phyloP scores from a whole-genome alignment of 164 flowering plant species.

The Vitis cinerea region DNA sequence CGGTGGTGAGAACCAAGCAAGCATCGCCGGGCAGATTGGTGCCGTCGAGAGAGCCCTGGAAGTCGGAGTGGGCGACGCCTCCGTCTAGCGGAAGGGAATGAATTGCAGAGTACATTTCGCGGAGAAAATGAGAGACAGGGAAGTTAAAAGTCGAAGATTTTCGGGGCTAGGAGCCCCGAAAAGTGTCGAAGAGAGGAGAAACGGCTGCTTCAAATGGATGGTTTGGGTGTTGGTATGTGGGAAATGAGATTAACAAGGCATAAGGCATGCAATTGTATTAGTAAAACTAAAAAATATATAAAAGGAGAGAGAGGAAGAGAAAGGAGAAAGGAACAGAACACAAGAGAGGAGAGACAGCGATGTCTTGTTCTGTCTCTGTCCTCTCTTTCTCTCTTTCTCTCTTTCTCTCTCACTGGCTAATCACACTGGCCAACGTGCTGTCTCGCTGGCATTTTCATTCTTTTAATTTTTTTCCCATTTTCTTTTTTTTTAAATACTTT shows the following conservation, averaged over 20 bases:
- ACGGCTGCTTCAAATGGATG: not conserved
- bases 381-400: not conserved
- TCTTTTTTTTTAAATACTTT: too few species aligned
- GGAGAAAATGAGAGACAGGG: not conserved
- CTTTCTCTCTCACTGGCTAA: not conserved
- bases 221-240: not conserved
- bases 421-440: not conserved
- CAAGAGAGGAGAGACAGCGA: constrained; percentile 22
- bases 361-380: constrained; percentile 27
- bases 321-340: constrained; percentile 4
- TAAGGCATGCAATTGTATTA: not conserved
- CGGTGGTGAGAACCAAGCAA: constrained; percentile 58
- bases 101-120: constrained; percentile 47
- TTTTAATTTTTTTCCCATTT: not conserved
- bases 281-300: too few species aligned
- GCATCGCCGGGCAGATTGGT: constrained; percentile 57
- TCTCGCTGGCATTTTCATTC: constrained; percentile 8
- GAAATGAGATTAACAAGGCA: not conserved
- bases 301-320: not conserved
- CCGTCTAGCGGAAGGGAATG: constrained; percentile 42
- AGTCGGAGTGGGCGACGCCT: constrained; percentile 18
- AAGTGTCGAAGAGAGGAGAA: not conserved
- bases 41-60: constrained; percentile 36
- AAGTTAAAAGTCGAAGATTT: not conserved
- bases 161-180: constrained; percentile 13